Evolutionary conservation across 2,329 filamentous ascomycete genomes (phyloP).

Genomic region (Apiospora sp.): DNA sequence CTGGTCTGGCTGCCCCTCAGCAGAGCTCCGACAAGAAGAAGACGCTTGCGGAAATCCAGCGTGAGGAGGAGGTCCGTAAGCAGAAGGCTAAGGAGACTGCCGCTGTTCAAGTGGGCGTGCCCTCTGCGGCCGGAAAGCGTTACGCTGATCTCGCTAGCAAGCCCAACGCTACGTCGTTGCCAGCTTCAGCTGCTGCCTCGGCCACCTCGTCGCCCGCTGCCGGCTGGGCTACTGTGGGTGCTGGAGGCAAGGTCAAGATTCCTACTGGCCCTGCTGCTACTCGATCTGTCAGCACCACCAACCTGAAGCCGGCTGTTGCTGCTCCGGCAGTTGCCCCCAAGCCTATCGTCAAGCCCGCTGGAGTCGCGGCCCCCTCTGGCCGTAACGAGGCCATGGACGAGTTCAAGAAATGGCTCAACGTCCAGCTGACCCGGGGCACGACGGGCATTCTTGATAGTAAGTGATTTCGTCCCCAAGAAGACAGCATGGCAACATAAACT

Average conservation of each 20-base stretch:
- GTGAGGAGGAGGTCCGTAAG: conserved; percentile 92
- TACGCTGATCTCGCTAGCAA: conserved; percentile 96
- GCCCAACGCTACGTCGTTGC: conserved; percentile 48
- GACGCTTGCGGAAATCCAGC: conserved; percentile 94
- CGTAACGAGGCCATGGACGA: conserved; percentile 78
- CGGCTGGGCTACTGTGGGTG: conserved; percentile 95
- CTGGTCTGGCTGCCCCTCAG: conserved; percentile 42
- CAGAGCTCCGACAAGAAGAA: conserved; percentile 70
- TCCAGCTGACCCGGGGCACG: conserved; percentile 79
- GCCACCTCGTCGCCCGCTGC: conserved; percentile 54
- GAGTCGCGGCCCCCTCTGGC: conserved; percentile 53
- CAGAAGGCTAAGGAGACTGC: conserved; percentile 68
- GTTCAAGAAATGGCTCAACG: conserved; percentile 91
- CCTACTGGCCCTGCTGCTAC: conserved; percentile 65
- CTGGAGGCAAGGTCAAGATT: conserved; percentile 88
- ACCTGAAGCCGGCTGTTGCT: conserved; percentile 47
- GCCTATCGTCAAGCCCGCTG: conserved; percentile 53
- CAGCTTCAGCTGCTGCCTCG: conserved; percentile 49
- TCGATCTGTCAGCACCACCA: conserved; percentile 54
- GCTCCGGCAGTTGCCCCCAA: conserved; percentile 52
- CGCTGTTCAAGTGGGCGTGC: conserved; percentile 55
- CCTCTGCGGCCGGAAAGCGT: conserved; percentile 74
- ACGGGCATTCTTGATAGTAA: conserved; percentile 60
- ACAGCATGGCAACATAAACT: neutral
- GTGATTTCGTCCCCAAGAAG: conserved; percentile 38